These are phyloP conservation scores for Pseudocercospora pini-densiflorae DNA, from an alignment of 2,329 filamentous ascomycete genomes.

Conservation along the genomic window DNA sequence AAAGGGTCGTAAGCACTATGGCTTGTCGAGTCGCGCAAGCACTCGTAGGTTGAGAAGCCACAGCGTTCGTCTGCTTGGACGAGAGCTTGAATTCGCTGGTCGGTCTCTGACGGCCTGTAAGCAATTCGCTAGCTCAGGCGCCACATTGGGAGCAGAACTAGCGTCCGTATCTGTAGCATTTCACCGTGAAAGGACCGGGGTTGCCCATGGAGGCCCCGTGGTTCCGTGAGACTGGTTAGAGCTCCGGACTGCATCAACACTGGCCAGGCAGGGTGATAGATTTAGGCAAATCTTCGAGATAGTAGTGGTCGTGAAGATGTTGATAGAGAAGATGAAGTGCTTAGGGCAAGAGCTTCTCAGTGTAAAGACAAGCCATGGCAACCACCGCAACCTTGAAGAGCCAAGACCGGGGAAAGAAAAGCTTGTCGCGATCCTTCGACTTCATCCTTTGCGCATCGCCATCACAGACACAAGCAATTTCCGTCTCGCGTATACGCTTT, in stretches of 20 bases:
- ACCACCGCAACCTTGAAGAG: background rate
- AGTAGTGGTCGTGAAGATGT: no score
- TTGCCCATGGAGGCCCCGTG: constrained; percentile 1
- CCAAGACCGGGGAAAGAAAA: background rate
- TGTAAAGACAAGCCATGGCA: background rate
- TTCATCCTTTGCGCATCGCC: background rate
- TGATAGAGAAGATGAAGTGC: no score
- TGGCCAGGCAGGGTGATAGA: background rate
- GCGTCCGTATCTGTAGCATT: background rate
- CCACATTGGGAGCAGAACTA: background rate
- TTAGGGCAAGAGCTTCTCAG: background rate
- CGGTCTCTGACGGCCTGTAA: constrained; percentile 1
- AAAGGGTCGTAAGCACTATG: background rate
- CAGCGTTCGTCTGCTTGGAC: background rate
- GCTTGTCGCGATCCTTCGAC: background rate
- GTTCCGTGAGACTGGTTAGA: background rate
- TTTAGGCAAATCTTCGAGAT: background rate
- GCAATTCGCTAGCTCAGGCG: background rate
- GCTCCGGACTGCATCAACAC: background rate
- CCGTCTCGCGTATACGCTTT: background rate
- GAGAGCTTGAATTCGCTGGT: background rate
- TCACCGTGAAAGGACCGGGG: background rate
- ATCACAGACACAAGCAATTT: background rate
- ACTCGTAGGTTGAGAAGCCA: background rate
- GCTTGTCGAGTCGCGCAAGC: background rate